Evolutionary conservation across 2,329 filamentous ascomycete genomes (phyloP), one percentile per base, ranked within the genome.

Genomic region (Domatiomyces catenatus): DNA sequence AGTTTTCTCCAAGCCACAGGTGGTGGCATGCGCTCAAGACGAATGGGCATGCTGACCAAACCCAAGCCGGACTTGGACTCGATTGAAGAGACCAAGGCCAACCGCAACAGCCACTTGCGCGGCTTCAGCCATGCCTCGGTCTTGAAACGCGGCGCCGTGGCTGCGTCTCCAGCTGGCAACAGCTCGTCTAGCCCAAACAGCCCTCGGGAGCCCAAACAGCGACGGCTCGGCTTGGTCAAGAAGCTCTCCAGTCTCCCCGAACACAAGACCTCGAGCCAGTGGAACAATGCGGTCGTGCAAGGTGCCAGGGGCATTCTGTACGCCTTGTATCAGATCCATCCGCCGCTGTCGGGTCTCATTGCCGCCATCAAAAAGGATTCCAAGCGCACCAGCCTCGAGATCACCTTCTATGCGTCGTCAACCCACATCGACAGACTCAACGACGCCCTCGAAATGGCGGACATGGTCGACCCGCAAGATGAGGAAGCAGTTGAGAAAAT

Each of bases 31-130:
- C 74, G 76, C 22, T 72, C 70, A 53, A 77, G 78, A 58, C 71
- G 79, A 17, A 79, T 80, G 72, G 79, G 77, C 20, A 73, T 80
- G 47, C 71, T 80, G 32, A 74, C 72, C 45, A 72, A 73, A 59
- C 77, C 79, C 59, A 72, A 73, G 19, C 72, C 71, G 8, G 76
- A 75, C 50, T 63, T 78, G 46, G 69, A 70, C 24, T 71, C 73
- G 1, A 64, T 79, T 28, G 71, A 77, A 51, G 75, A 79, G 59
- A 65, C 68, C 47, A 66, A 68, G 22, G 66, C 70, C 18, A 74
- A 74, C 55, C 71, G 73, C 48, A 70, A 72, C 59, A 73, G 71
- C 53, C 75, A 79, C 62, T 66, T 77, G 52, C 73, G 75, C 46
- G 75, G 74, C 7, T 71, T 77, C 53, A 80, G 76, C 58, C 73